Conservation (phyloP, 2,329 filamentous ascomycete species). For the Blastomyces parvus region DNA sequence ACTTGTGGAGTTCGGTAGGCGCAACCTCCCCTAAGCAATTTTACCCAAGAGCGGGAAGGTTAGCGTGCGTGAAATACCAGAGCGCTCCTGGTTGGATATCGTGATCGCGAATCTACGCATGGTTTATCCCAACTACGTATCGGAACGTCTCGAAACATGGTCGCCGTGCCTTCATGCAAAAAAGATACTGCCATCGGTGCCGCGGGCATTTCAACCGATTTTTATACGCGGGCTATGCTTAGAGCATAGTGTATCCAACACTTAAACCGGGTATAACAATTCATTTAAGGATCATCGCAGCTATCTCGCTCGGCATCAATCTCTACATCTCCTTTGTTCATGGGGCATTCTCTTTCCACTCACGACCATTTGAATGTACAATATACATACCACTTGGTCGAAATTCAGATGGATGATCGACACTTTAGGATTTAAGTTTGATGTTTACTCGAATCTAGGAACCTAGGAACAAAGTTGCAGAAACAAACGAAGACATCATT, state of each 20-base stretch:
- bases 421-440: not conserved
- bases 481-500: not conserved
- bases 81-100: not conserved
- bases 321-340: not conserved
- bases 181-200: not conserved
- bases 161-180: not conserved
- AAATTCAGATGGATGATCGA: not conserved
- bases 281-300: not conserved
- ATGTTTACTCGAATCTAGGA: not conserved
- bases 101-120: not conserved
- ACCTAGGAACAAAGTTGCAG: not conserved
- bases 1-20: not conserved
- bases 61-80: not conserved
- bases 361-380: not conserved
- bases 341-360: not conserved
- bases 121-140: not conserved
- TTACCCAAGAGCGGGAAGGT: not conserved
- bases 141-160: not conserved
- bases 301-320: not conserved
- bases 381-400: not conserved
- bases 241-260: not conserved
- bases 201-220: not conserved
- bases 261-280: not conserved
- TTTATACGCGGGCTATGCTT: not conserved
- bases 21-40: not conserved